These are phyloP conservation scores for Berkeleyomyces rouxiae DNA, from an alignment of 2,329 filamentous ascomycete genomes.

Conservation along the genomic window DNA sequence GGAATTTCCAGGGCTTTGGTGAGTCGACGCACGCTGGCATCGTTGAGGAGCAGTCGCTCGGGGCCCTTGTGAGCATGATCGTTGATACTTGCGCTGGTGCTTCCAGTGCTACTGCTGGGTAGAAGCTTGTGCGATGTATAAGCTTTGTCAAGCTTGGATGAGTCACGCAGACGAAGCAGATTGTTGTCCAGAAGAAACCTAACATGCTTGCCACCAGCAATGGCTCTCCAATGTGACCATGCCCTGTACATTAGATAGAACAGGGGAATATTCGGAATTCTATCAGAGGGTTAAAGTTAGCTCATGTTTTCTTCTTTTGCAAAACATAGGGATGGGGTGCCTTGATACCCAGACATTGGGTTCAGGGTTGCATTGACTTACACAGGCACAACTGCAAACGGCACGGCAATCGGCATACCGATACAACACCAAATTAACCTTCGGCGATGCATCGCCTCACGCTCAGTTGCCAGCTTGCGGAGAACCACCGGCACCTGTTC, in stretches of 20 bases:
- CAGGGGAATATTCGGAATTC: constrained; percentile 85
- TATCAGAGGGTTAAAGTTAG: constrained; percentile 21
- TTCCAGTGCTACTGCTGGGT: constrained; percentile 15
- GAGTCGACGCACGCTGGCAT: constrained; percentile 12
- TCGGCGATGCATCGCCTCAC: constrained; percentile 59
- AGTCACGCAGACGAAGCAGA: constrained; percentile 49
- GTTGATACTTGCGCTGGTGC: constrained; percentile 17
- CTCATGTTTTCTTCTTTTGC: background rate
- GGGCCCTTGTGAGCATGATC: constrained; percentile 6
- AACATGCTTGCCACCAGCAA: constrained; percentile 70
- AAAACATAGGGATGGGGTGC: background rate
- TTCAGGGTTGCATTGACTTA: constrained; percentile 30
- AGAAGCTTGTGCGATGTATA: constrained; percentile 31
- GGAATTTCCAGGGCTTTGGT: constrained; percentile 47
- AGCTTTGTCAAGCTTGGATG: constrained; percentile 52
- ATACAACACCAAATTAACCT: constrained; percentile 67
- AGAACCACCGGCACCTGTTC: constrained; percentile 50
- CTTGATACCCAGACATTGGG: background rate
- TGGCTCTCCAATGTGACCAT: constrained; percentile 81
- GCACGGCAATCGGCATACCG: constrained; percentile 67
- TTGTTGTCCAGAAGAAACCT: constrained; percentile 64
- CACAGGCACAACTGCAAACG: constrained; percentile 73
- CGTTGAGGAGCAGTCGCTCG: constrained; percentile 15
- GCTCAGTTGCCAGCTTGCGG: constrained; percentile 56
- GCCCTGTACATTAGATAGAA: constrained; percentile 87